These are phyloP conservation scores for Astrothelium subdiscretum DNA, from an alignment of 495 filamentous ascomycete genomes.

Conservation along the genomic window DNA sequence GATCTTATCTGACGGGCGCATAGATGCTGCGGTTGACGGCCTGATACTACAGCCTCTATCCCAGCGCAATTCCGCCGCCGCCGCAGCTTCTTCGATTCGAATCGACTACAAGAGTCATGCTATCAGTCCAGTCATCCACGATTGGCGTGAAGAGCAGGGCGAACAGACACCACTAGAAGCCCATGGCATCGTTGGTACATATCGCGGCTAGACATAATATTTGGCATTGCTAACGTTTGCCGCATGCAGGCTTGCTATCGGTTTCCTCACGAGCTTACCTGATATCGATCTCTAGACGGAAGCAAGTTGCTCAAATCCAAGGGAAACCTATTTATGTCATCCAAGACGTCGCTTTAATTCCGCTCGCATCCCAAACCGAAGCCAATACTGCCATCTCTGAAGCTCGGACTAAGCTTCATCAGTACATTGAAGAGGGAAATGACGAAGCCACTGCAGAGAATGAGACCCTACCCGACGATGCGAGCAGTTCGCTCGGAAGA, in stretches of 20 bases:
- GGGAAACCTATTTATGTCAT: conserved; percentile 75
- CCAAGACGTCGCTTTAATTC: conserved; percentile 77
- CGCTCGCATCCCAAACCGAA: conserved; percentile 61
- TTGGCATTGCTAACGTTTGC: conserved; percentile 6
- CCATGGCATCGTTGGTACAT: conserved; percentile 75
- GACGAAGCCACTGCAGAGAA: conserved; percentile 29
- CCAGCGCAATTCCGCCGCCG: conserved; percentile 25
- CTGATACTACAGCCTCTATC: conserved; percentile 65
- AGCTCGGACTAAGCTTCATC: conserved; percentile 42
- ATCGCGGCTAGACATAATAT: not conserved
- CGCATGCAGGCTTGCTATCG: conserved; percentile 59
- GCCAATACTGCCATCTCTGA: conserved; percentile 58
- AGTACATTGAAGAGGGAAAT: conserved; percentile 30
- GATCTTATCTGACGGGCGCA: conserved; percentile 23
- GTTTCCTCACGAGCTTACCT: conserved; percentile 52
- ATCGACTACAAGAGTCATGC: conserved; percentile 66
- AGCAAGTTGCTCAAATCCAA: conserved; percentile 78
- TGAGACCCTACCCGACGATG: conserved; percentile 17
- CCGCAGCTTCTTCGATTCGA: conserved; percentile 38
- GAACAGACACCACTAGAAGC: conserved; percentile 48
- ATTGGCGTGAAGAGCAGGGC: conserved; percentile 31
- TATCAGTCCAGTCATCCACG: conserved; percentile 34
- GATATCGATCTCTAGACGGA: conserved; percentile 66
- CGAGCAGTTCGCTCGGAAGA: not conserved
- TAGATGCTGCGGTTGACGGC: conserved; percentile 78